Evolutionary conservation across 164 flowering plant species (phyloP).

Genomic region (Annona squamosa): DNA sequence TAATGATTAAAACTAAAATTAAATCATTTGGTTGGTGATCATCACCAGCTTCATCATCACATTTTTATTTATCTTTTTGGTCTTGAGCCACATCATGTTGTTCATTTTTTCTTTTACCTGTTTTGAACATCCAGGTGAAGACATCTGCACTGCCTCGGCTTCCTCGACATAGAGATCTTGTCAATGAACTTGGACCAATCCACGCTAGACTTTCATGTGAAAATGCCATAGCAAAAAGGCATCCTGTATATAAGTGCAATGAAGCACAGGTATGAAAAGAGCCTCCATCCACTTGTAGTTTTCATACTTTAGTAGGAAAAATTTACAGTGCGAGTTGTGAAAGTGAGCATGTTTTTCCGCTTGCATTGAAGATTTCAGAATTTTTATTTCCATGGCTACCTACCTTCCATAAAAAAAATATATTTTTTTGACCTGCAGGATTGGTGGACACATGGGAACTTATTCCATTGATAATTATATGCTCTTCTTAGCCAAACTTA

Average conservation of each 20-base stretch:
- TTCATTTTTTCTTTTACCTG: background rate
- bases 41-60: background rate
- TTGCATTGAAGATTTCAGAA: too few relatives aligned
- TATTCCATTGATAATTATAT: too few relatives aligned
- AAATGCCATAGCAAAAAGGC: slow-evolving; percentile 47
- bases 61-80: too few relatives aligned
- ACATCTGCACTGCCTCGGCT: slow-evolving; percentile 61
- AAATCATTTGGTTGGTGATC: background rate
- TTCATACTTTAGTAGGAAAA: too few relatives aligned
- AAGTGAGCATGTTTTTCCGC: too few relatives aligned
- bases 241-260: slow-evolving; percentile 77
- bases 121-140: slow-evolving; percentile 46
- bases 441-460: too few relatives aligned
- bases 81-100: background rate
- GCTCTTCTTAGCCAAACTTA: too few relatives aligned
- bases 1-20: too few relatives aligned
- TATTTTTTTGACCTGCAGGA: too few relatives aligned
- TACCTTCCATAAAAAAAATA: too few relatives aligned
- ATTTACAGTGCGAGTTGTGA: too few relatives aligned
- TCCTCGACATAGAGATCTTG: slow-evolving; percentile 69
- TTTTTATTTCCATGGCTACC: too few relatives aligned
- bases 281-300: background rate
- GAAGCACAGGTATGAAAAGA: slow-evolving; percentile 62
- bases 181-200: slow-evolving; percentile 54
- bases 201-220: slow-evolving; percentile 56